Percentiles rank a stretch among this genome's conserved stretches.
phyloP scores from a whole-genome alignment of 768 basidiomycete genomes.

The Amanita molliuscula region DNA sequence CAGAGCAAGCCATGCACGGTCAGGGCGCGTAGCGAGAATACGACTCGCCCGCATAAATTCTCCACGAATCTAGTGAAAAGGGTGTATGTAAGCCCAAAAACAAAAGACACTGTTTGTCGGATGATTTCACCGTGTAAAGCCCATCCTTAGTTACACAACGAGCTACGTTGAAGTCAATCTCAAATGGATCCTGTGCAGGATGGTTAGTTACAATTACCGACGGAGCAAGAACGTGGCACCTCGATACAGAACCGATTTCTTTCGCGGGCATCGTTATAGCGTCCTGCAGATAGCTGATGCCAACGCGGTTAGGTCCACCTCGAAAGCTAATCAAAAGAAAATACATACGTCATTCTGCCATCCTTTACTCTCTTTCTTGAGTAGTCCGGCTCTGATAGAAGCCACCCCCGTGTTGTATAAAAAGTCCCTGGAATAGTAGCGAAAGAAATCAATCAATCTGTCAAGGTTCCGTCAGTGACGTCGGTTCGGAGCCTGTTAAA shows the following conservation, averaged over 20 bases:
- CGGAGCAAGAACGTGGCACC: constrained; percentile 29
- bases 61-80: constrained; percentile 69
- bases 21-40: constrained; percentile 70
- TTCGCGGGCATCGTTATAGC: constrained; percentile 69
- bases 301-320: constrained; percentile 2
- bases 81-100: constrained; percentile 8
- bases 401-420: constrained; percentile 84
- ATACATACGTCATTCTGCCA: constrained; percentile 87
- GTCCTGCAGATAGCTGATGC: constrained; percentile 35
- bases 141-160: constrained; percentile 96
- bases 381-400: constrained; percentile 78
- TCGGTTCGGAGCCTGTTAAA: background rate
- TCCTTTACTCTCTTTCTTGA: constrained; percentile 89
- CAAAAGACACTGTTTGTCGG: background rate
- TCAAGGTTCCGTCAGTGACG: constrained; percentile 9
- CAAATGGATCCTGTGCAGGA: constrained; percentile 81
- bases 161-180: constrained; percentile 92
- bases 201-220: background rate
- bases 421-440: constrained; percentile 92
- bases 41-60: constrained; percentile 96
- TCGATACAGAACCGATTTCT: constrained; percentile 95
- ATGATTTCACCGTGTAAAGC: constrained; percentile 65
- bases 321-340: background rate
- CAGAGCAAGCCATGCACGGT: constrained; percentile 71
- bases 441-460: constrained; percentile 96